Evolutionary conservation across 2,329 filamentous ascomycete species (phyloP), one percentile per base, ranked within the genome.

Genomic region (Colletotrichum eremochloae): DNA sequence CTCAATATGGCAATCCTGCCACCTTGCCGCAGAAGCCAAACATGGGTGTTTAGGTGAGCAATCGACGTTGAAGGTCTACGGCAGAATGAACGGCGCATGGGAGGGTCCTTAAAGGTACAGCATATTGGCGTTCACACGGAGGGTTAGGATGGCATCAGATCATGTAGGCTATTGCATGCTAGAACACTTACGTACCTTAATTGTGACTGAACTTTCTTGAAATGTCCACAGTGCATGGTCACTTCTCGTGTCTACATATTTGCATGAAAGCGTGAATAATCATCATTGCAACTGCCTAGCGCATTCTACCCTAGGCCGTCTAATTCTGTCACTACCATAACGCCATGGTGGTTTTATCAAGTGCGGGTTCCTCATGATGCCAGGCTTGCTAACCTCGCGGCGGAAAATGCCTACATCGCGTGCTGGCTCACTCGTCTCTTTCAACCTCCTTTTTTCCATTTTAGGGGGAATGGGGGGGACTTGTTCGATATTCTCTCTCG

Each of bases 11-110:
- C 75, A 90, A 90, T 79, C 88, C 88, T 70, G 87, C 88, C 42
- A 87, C 87, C 42, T 79, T 90, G 78, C 88, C 88, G 72, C 88
- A 90, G 78, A 90, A 90, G 81, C 88, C 88, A 71, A 82, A 86
- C 44, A 84, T 85, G 71, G 85, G 73, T 62, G 64, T 74, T 72
- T 72, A 68, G 64, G 70, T 69, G 70, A 60, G 65, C 71, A 38
- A 67, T 63, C 67, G 67, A 63, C 42, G 50, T 70, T 62, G 62
- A 67, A 33, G 62, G 68, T 73, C 71, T 62, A 66, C 60, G 67
- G 71, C 62, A 71, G 68, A 73, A 71, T 52, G 67, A 71, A 57
- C 55, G 68, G 71, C 71, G 68, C 65, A 71, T 57, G 29, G 62
- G 71, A 62, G 67, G 33, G 36, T 44, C 46, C 50, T 65, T 61